Evolutionary conservation across 345 rosid genomes (phyloP).

Genomic region (thale cress (Arabidopsis thaliana)): DNA sequence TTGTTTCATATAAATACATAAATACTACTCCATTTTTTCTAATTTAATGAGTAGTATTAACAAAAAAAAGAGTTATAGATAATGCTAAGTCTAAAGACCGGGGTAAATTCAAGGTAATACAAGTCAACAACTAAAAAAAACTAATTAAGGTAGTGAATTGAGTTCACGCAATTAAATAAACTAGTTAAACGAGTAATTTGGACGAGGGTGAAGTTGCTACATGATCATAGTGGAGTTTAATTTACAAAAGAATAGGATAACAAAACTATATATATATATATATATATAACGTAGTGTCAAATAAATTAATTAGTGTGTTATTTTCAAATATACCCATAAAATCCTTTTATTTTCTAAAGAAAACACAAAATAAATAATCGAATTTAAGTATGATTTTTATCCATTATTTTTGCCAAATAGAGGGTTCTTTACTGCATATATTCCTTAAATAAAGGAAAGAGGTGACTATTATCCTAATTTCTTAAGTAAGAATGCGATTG

Average conservation of each 20-base stretch:
- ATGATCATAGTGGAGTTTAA: background rate
- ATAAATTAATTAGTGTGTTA: background rate
- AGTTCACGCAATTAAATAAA: constrained; percentile 14
- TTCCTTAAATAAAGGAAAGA: background rate
- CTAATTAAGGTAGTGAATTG: background rate
- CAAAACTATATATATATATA: no score
- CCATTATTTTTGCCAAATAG: background rate
- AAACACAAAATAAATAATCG: background rate
- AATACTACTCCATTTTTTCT: background rate
- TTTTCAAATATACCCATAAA: background rate
- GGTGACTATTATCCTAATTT: constrained; percentile 7
- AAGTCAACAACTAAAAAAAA: constrained; percentile 10
- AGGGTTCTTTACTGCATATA: background rate
- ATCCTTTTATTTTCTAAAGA: background rate
- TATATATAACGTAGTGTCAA: no score
- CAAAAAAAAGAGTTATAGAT: background rate
- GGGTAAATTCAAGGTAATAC: background rate
- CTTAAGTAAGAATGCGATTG: constrained; percentile 21
- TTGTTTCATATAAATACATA: background rate
- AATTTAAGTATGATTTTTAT: background rate
- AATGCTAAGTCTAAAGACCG: background rate
- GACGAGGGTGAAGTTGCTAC: background rate
- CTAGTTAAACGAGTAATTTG: background rate
- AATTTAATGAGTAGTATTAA: background rate
- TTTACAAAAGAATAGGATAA: background rate